phyloP scores from a whole-genome alignment of 2,329 filamentous ascomycete genomes.

The Cytospora mali region DNA sequence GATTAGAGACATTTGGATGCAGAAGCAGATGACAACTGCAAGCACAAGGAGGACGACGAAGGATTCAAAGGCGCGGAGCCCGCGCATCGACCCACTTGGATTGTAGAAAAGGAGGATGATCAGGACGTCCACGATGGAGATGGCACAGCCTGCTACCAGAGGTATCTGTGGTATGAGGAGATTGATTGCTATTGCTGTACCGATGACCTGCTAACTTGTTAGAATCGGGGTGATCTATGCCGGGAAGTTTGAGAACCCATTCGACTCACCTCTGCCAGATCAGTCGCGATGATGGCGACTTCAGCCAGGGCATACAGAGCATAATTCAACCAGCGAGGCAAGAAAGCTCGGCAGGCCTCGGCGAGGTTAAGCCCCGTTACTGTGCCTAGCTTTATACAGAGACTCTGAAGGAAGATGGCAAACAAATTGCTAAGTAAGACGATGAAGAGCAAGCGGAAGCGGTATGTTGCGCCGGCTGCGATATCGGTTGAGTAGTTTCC shows the following conservation, averaged over 20 bases:
- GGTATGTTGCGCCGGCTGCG: constrained; percentile 66
- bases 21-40: constrained; percentile 72
- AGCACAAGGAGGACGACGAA: constrained; percentile 66
- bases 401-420: constrained; percentile 69
- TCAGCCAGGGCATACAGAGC: constrained; percentile 65
- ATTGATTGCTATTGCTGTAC: constrained; percentile 70
- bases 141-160: constrained; percentile 67
- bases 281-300: constrained; percentile 70
- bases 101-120: constrained; percentile 68
- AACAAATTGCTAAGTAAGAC: constrained; percentile 71
- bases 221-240: background rate
- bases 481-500: constrained; percentile 74
- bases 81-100: constrained; percentile 60
- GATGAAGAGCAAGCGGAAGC: constrained; percentile 68
- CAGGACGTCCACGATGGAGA: constrained; percentile 70
- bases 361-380: constrained; percentile 70
- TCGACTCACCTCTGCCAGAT: constrained; percentile 63
- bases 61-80: constrained; percentile 64
- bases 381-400: constrained; percentile 70
- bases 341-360: constrained; percentile 65
- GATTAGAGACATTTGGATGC: constrained; percentile 68
- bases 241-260: too few relatives aligned
- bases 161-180: constrained; percentile 65
- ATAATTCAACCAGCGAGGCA: constrained; percentile 67
- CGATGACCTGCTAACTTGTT: constrained; percentile 56